Evolutionary conservation across 169 alveolate species (phyloP).

Genomic region (Plasmodium gaboni): DNA sequence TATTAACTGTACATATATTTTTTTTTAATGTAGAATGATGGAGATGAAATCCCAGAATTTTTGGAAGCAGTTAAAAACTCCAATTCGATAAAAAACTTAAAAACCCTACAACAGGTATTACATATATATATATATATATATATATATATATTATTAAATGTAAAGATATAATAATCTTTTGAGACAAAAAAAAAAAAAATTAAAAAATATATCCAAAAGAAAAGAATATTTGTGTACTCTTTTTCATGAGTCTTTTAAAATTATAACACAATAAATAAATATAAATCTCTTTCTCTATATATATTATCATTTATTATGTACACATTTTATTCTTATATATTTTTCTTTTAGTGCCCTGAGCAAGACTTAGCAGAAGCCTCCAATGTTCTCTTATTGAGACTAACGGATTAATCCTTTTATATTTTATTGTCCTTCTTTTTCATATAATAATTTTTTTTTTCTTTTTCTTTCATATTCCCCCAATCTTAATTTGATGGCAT

Average conservation of each 20-base stretch:
- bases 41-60: constrained; percentile 85
- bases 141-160: constrained; percentile 6
- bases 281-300: no score
- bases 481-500: no score
- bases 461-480: background rate
- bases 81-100: constrained; percentile 84
- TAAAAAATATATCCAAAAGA: background rate
- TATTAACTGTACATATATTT: background rate
- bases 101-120: constrained; percentile 78
- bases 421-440: no score
- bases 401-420: constrained; percentile 79
- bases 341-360: constrained; percentile 79
- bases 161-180: background rate
- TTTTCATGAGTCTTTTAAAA: no score
- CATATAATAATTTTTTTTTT: background rate
- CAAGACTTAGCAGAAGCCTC: constrained; percentile 89
- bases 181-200: background rate
- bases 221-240: background rate
- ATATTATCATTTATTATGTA: no score
- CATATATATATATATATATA: constrained; percentile 10
- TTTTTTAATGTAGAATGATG: constrained; percentile 68
- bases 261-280: no score
- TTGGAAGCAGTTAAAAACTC: constrained; percentile 85
- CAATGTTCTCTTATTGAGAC: constrained; percentile 83
- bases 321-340: background rate